Evolutionary conservation across 1,139 yeast species (phyloP).

Genomic region (Magnusiomyces suaveolens): DNA sequence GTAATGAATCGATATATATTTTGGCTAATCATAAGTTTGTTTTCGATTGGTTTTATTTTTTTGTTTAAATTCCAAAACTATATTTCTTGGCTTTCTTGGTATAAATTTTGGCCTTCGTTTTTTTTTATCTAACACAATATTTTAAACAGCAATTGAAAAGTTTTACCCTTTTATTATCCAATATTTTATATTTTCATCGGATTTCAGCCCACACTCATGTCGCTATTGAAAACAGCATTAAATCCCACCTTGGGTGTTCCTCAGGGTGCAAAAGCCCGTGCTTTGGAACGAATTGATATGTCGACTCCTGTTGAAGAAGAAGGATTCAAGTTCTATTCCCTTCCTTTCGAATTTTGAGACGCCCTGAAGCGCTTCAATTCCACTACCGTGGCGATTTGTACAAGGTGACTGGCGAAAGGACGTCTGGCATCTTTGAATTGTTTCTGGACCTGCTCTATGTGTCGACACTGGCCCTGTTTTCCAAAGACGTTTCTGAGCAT

Average conservation of each 20-base stretch:
- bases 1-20: too few relatives aligned
- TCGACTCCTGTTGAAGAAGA: conserved; percentile 15
- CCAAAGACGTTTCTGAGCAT: conserved; percentile 44
- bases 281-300: conserved; percentile 10
- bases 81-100: too few relatives aligned
- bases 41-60: too few relatives aligned
- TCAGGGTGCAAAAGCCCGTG: background rate
- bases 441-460: conserved; percentile 56
- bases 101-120: too few relatives aligned
- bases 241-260: background rate
- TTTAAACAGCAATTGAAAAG: too few relatives aligned
- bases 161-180: too few relatives aligned
- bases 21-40: too few relatives aligned
- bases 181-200: too few relatives aligned
- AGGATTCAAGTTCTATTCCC: conserved; percentile 13
- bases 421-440: conserved; percentile 45
- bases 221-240: background rate
- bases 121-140: too few relatives aligned
- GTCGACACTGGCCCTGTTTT: conserved; percentile 54
- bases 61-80: too few relatives aligned
- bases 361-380: conserved; percentile 54
- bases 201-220: too few relatives aligned
- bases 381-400: conserved; percentile 49
- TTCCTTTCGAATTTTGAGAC: conserved; percentile 30
- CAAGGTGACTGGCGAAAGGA: conserved; percentile 48